A percentile compares a stretch with the other conserved stretches of the same genome.
phyloP scores from a whole-genome alignment of 192 early-diverging fungal species.

The Coemansia sp. region DNA sequence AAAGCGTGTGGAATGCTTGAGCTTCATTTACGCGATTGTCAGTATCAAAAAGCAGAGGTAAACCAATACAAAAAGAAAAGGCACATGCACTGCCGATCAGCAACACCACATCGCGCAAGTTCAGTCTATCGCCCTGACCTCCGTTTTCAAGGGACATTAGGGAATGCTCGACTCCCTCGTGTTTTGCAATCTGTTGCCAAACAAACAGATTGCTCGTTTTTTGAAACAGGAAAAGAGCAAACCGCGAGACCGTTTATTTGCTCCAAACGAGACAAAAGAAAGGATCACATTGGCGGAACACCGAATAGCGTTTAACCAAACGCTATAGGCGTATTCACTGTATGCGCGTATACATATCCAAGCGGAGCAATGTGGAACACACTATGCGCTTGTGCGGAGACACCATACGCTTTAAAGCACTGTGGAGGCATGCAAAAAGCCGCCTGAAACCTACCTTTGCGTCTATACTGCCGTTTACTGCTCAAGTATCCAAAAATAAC shows the following conservation, averaged over 20 bases:
- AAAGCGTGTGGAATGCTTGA: neutral
- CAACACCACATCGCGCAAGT: neutral
- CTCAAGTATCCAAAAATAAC: too few species aligned
- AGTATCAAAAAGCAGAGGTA: neutral
- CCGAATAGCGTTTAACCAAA: too few species aligned
- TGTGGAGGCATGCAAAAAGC: too few species aligned
- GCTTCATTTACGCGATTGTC: slow-evolving; percentile 19
- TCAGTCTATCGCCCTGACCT: too few species aligned
- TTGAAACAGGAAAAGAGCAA: neutral
- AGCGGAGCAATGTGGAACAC: too few species aligned
- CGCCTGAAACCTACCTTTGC: too few species aligned
- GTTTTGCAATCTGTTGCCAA: neutral
- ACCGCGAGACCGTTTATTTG: neutral
- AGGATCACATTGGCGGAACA: neutral
- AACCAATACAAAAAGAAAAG: slow-evolving; percentile 1
- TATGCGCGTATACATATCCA: too few species aligned
- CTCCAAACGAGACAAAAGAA: neutral
- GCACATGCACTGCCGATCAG: slow-evolving; percentile 3
- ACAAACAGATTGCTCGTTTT: slow-evolving; percentile 6
- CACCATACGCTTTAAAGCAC: too few species aligned
- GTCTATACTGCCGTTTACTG: too few species aligned
- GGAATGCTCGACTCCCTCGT: neutral
- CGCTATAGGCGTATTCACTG: too few species aligned
- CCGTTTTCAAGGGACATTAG: neutral
- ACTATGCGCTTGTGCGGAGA: too few species aligned